phyloP scores from a whole-genome alignment of 2,329 filamentous ascomycete genomes.

The Amylocarpus encephaloides region DNA sequence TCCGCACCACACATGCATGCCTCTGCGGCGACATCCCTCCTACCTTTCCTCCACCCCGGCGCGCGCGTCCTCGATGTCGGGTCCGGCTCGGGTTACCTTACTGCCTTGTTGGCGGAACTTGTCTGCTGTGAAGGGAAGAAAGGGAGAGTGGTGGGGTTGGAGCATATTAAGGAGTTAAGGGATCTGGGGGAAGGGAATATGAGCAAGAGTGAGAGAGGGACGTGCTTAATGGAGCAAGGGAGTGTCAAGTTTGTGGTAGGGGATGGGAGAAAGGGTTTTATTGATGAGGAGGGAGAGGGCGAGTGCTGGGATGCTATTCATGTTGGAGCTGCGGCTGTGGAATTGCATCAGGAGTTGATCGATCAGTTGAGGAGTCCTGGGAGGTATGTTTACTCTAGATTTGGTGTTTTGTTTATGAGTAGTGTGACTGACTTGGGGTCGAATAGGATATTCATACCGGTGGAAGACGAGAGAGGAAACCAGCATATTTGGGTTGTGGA shows the following conservation, averaged over 20 bases:
- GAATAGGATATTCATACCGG: conserved; percentile 66
- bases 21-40: conserved; percentile 55
- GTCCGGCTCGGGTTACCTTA: conserved; percentile 75
- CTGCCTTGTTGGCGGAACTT: conserved; percentile 72
- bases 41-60: conserved; percentile 46
- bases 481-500: conserved; percentile 72
- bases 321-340: conserved; percentile 77
- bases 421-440: conserved; percentile 8
- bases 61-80: conserved; percentile 64
- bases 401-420: neutral
- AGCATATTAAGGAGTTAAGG: conserved; percentile 62
- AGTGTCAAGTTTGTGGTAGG: conserved; percentile 67
- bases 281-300: conserved; percentile 39
- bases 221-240: conserved; percentile 53
- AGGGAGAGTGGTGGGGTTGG: conserved; percentile 59
- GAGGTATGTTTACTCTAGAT: conserved; percentile 36
- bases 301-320: conserved; percentile 86
- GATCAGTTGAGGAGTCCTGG: conserved; percentile 76
- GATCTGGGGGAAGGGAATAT: conserved; percentile 61
- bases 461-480: conserved; percentile 45
- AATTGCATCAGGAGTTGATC: conserved; percentile 65
- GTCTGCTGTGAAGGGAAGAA: conserved; percentile 10
- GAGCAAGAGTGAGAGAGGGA: conserved; percentile 53
- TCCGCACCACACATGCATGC: conserved; percentile 71
- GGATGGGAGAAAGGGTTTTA: conserved; percentile 65